A percentile compares a stretch with the other conserved stretches of the same genome.
These are phyloP conservation scores for Alnus rubra DNA, from an alignment of 306 rosid genomes.

Conservation along the genomic window DNA sequence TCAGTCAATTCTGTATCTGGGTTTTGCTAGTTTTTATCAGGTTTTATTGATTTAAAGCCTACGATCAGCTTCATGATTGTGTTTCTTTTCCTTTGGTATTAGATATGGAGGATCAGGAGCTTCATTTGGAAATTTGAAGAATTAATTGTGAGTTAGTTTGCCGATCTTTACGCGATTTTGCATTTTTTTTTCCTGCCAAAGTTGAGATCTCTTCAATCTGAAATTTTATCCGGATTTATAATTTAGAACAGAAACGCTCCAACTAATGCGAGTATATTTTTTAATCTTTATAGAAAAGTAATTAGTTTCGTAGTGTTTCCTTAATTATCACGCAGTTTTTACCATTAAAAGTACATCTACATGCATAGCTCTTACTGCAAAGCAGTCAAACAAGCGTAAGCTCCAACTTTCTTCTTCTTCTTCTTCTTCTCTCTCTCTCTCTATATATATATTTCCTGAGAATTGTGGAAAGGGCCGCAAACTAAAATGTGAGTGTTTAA, in stretches of 20 bases:
- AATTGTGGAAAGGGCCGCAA: background rate
- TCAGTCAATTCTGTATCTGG: background rate
- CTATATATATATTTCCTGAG: background rate
- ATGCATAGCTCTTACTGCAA: constrained; percentile 5
- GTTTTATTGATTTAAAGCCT: background rate
- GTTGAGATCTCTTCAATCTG: background rate
- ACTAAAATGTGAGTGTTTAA: background rate
- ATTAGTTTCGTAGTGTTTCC: background rate
- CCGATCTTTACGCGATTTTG: background rate
- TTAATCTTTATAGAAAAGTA: background rate
- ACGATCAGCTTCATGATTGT: background rate
- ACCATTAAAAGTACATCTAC: constrained; percentile 1
- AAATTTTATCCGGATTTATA: background rate
- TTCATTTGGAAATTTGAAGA: constrained; percentile 3
- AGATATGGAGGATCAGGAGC: constrained; percentile 10
- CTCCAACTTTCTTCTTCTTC: background rate
- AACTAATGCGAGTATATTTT: background rate
- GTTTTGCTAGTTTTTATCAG: background rate
- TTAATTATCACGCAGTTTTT: background rate
- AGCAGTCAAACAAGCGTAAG: background rate
- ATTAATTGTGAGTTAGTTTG: background rate
- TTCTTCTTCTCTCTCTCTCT: too few species aligned
- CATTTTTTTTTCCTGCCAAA: background rate
- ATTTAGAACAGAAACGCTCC: background rate
- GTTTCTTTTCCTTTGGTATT: background rate